Percentiles rank a stretch among this genome's conserved stretches.
Conservation (phyloP, 2,329 filamentous ascomycete genomes). For the Orbilia ellipsospora region DNA sequence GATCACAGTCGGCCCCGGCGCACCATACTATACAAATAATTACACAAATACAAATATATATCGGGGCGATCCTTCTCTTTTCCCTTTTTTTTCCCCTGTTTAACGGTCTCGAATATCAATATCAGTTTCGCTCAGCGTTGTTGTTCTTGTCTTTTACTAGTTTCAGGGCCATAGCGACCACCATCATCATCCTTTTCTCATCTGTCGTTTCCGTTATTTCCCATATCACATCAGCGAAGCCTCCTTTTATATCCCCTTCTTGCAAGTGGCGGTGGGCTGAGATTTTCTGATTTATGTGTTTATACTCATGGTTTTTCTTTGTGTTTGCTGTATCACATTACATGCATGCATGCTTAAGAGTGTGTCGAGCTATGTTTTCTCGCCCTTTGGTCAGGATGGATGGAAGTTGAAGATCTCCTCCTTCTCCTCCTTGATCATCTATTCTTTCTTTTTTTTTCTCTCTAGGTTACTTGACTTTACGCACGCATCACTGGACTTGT, state of each 20-base stretch:
- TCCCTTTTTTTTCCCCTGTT: not conserved
- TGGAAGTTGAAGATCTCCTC: constrained; percentile 5
- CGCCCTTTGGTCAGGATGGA: constrained; percentile 35
- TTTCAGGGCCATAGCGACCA: constrained; percentile 55
- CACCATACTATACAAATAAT: constrained; percentile 39
- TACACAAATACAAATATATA: constrained; percentile 36
- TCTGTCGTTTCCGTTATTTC: constrained; percentile 33
- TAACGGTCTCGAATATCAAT: constrained; percentile 16
- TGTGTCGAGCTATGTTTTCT: constrained; percentile 54
- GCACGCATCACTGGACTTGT: constrained; percentile 2
- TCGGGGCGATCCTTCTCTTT: constrained; percentile 43
- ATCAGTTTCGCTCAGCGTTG: constrained; percentile 33
- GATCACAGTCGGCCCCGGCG: constrained; percentile 14
- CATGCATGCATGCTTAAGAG: constrained; percentile 19
- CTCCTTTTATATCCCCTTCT: constrained; percentile 30
- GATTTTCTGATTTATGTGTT: constrained; percentile 26
- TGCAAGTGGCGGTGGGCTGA: constrained; percentile 20
- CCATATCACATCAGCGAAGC: constrained; percentile 27
- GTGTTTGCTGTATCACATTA: constrained; percentile 15
- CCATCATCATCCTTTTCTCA: constrained; percentile 31
- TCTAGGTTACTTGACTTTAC: no score
- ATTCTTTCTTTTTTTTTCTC: constrained; percentile 30
- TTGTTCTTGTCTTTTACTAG: constrained; percentile 16
- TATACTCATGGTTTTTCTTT: constrained; percentile 6
- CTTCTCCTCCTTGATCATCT: constrained; percentile 33